Evolutionary conservation across 176 grass and related monocot genomes (phyloP), one percentile per base, ranked within the genome.

Genomic region (Alopecurus myosuroides): DNA sequence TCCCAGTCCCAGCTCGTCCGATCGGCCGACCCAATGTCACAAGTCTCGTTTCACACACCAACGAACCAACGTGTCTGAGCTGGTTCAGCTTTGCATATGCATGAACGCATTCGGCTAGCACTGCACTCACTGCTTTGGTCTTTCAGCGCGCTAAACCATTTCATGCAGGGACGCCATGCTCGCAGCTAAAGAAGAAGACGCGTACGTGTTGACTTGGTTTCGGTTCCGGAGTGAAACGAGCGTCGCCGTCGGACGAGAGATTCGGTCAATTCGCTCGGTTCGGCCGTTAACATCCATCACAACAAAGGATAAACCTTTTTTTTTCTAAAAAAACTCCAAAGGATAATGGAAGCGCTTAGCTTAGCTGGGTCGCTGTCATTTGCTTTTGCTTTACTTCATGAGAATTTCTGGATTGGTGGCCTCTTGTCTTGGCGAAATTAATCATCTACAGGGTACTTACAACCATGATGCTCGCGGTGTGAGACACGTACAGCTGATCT

Each of bases 361-460:
- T n/a, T 66, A 25, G 31, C 40, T 25, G 26, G 36, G 61, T 87
- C 79, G 15, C 48, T 64, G 70, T 67, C 85, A 2, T 72, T 15
- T 51, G 42, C 18, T 75, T n/a, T n/a, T n/a, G n/a, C n/a, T n/a
- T n/a, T 73, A 11, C 71, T 58, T 82, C 78, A 66, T 81, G 70
- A 7, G 42, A 73, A 40, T 13, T 29, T 28, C 22, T 50, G 41
- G 20, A 31, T 48, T 48, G 8, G 15, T 6, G 25, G 20, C 28
- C n/a, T 10, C 44, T 37, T 36, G 34, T 77, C 49, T 23, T 52
- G 45, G 52, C 13, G n/a, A 41, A 22, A 25, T 39, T 23, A 77
- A 77, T 40, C 33, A 37, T 15, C 51, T 36, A 56, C 20, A 77
- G 1, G 26, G 15, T 11, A 76, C 9, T 55, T 82, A 45, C 58